These are phyloP conservation scores for Paramecium tetraurelia DNA, from an alignment of 73 alveolate species.

Conservation along the genomic window DNA sequence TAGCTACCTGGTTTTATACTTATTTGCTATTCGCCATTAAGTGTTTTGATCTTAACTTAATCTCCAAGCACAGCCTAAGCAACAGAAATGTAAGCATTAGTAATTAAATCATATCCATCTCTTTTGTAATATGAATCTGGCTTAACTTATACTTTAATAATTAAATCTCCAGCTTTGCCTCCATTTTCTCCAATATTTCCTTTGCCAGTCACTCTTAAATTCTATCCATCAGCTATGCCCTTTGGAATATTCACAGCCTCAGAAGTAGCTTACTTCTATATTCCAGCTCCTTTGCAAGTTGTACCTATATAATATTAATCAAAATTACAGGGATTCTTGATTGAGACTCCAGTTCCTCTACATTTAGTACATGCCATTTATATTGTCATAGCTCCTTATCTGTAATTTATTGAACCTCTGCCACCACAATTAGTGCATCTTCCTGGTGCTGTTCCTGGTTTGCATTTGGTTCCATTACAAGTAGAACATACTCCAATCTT, in stretches of 20 bases:
- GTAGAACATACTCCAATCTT: constrained; percentile 76
- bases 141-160: constrained; percentile 70
- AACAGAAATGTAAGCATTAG: constrained; percentile 65
- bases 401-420: constrained; percentile 68
- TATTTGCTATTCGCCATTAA: constrained; percentile 72
- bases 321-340: constrained; percentile 70
- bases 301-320: constrained; percentile 24
- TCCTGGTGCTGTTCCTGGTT: constrained; percentile 86
- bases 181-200: constrained; percentile 71
- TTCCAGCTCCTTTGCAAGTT: constrained; percentile 81
- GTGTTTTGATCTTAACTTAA: constrained; percentile 71
- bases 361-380: constrained; percentile 77
- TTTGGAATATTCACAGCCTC: constrained; percentile 83
- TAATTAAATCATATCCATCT: constrained; percentile 80
- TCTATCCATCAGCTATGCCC: constrained; percentile 83
- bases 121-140: constrained; percentile 77
- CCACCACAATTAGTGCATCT: constrained; percentile 85
- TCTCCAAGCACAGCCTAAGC: constrained; percentile 84
- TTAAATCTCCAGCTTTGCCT: constrained; percentile 86
- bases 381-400: constrained; percentile 84
- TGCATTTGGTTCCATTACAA: constrained; percentile 79
- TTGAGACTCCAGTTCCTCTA: constrained; percentile 77
- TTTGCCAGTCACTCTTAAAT: constrained; percentile 75
- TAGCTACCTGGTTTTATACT: constrained; percentile 79
- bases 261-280: constrained; percentile 31